Evolutionary conservation across 805 yeast species (phyloP).

Genomic region (Cyberlindnera meyerae): DNA sequence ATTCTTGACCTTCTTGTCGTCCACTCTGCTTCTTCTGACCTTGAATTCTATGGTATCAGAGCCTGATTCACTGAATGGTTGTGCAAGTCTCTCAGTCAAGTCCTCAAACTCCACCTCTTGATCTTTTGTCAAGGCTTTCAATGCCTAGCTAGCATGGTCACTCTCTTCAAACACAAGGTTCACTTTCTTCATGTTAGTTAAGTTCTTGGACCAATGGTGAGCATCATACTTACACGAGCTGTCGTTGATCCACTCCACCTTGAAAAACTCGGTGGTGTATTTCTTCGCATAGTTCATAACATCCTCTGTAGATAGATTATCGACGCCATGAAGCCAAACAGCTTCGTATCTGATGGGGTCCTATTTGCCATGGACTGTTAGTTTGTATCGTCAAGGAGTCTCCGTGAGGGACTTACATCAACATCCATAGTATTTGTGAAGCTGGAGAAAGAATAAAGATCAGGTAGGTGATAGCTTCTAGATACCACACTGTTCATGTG

Average conservation of each 20-base stretch:
- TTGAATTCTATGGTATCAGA: constrained; percentile 16
- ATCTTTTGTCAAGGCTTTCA: constrained; percentile 12
- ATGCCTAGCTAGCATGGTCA: constrained; percentile 13
- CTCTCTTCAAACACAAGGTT: constrained; percentile 23
- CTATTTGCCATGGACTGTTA: constrained; percentile 4
- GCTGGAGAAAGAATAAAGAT: no score
- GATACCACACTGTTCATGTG: no score
- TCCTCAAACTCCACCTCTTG: constrained; percentile 7
- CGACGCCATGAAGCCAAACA: constrained; percentile 24
- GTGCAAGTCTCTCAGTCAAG: constrained; percentile 6
- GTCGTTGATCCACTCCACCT: constrained; percentile 27
- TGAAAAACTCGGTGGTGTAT: constrained; percentile 15
- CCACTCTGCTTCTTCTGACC: constrained; percentile 17
- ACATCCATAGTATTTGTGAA: constrained; percentile 18
- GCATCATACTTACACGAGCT: constrained; percentile 15
- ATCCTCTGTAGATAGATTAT: constrained; percentile 23
- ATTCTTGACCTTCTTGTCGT: constrained; percentile 25
- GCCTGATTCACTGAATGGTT: constrained; percentile 5
- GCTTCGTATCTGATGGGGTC: constrained; percentile 20
- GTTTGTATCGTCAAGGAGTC: not conserved
- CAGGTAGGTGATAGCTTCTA: no score
- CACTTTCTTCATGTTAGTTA: constrained; percentile 6
- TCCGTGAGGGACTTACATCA: constrained; percentile 13
- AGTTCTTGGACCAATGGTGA: not conserved
- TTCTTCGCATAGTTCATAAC: constrained; percentile 18